Evolutionary conservation across 495 filamentous ascomycete species (phyloP), one percentile per base, ranked within the genome.

Genomic region (Rhypophila decipiens): DNA sequence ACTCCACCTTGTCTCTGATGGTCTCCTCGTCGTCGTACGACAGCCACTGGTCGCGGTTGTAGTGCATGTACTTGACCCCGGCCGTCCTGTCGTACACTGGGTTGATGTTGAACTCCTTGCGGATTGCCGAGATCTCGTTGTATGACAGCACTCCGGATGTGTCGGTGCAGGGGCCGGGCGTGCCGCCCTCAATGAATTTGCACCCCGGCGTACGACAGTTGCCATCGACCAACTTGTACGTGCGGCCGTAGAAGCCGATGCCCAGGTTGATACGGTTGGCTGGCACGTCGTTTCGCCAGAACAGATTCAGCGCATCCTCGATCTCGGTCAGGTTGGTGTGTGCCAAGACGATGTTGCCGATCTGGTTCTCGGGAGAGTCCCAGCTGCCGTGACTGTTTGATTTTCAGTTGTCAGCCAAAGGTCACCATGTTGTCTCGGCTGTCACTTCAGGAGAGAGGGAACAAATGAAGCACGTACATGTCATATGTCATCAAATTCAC

Each of bases 261-360:
- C 78, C 77, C 1, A 82, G 39, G 46, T 52, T 50, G 5, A 82
- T 58, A 42, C 75, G 63, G 0, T 41, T 24, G 0, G 74, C 59
- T 3, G 55, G 48, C 5, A 83, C 63, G 23, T 68, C 50, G 48
- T 70, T 71, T 0, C 76, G 55, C 77, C 77, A 80, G 0, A 79
- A 51, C 0, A 83, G 68, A 17, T 79, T 56, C 0, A 76, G 20
- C 0, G 63, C 66, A 2, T 51, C 19, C 10, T 77, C 49, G 45
- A 83, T 81, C 54, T 80, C 78, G 1, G 78, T 80, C 0, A 80
- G 45, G 46, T 83, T 81, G 1, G 77, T 79, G 51, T 83, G 78
- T 0, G 62, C 65, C 1, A 58, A 46, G 5, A 74, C 56, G 21
- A 60, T 46, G 5, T 47, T 38, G 4, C 70, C 72, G 23, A 64